phyloP scores from a whole-genome alignment of 1,139 yeast genomes.

The Yamadazyma taylorii region DNA sequence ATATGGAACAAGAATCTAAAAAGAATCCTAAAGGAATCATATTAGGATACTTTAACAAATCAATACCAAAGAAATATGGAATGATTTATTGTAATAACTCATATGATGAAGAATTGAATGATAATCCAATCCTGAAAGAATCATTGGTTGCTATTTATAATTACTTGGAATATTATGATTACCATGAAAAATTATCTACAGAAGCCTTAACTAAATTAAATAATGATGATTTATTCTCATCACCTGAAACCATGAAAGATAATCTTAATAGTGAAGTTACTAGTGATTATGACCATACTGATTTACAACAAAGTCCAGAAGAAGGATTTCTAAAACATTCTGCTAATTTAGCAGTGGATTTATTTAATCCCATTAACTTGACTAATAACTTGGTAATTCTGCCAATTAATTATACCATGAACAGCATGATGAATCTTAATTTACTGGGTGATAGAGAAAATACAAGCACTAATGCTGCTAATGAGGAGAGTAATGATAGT shows the following conservation, averaged over 20 bases:
- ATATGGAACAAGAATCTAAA: slow-evolving; percentile 1
- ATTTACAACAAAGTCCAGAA: slow-evolving; percentile 8
- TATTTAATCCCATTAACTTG: slow-evolving; percentile 35
- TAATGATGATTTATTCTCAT: slow-evolving; percentile 21
- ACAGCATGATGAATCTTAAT: slow-evolving; percentile 28
- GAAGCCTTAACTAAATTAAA: slow-evolving; percentile 19
- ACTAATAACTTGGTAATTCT: slow-evolving; percentile 40
- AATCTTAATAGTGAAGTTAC: slow-evolving; percentile 14
- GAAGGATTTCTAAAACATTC: slow-evolving; percentile 12
- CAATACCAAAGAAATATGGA: slow-evolving; percentile 35
- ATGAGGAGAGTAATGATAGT: slow-evolving; percentile 6
- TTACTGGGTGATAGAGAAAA: slow-evolving; percentile 2
- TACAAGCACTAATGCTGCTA: not conserved
- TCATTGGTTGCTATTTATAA: slow-evolving; percentile 29
- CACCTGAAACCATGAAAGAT: slow-evolving; percentile 15
- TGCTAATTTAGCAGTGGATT: slow-evolving; percentile 25
- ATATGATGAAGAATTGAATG: slow-evolving; percentile 9
- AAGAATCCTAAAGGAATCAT: slow-evolving; percentile 26
- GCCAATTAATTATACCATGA: slow-evolving; percentile 41
- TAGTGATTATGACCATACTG: slow-evolving; percentile 12
- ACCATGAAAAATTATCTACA: slow-evolving; percentile 28
- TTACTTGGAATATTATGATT: slow-evolving; percentile 35
- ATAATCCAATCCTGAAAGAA: slow-evolving; percentile 11
- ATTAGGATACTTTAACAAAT: slow-evolving; percentile 26
- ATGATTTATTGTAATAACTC: slow-evolving; percentile 22